These are phyloP conservation scores for Sphaerobolus stellatus DNA, from an alignment of 1,284 basidiomycete genomes.

Conservation along the genomic window DNA sequence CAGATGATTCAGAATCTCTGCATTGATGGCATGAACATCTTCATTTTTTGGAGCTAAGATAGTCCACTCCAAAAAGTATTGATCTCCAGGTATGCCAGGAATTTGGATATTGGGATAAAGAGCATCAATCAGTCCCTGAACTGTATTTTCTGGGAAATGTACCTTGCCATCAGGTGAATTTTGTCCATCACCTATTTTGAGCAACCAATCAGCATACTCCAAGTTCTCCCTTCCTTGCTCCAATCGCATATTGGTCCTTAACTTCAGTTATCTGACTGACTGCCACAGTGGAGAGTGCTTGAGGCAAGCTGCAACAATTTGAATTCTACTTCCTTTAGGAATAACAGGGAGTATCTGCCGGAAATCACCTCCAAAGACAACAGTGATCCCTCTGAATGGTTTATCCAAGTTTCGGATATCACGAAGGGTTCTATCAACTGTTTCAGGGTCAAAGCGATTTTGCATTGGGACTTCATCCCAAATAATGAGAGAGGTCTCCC, in stretches of 20 bases:
- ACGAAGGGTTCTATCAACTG: conserved; percentile 33
- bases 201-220: conserved; percentile 32
- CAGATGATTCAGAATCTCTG: conserved; percentile 28
- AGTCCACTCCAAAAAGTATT: conserved; percentile 38
- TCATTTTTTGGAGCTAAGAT: conserved; percentile 39
- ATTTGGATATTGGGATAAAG: conserved; percentile 30
- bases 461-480: conserved; percentile 43
- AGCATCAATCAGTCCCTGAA: conserved; percentile 19
- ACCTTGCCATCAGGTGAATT: conserved; percentile 20
- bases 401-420: conserved; percentile 29
- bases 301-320: conserved; percentile 31
- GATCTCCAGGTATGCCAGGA: conserved; percentile 20
- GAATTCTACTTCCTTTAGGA: conserved; percentile 24
- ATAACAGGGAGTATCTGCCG: conserved; percentile 43
- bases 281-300: conserved; percentile 30
- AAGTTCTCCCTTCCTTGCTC: conserved; percentile 19
- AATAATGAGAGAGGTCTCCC: conserved; percentile 31
- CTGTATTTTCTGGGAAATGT: conserved; percentile 19
- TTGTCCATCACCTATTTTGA: conserved; percentile 31
- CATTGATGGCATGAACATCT: conserved; percentile 37
- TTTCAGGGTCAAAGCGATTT: conserved; percentile 29
- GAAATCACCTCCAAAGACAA: conserved; percentile 46
- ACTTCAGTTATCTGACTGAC: conserved; percentile 21
- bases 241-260: conserved; percentile 31
- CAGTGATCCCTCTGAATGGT: conserved; percentile 42